Percentiles rank a stretch among this genome's conserved stretches.
Evolutionary conservation across 805 yeast genomes (phyloP).

Genomic region (Metschnikowia vanudenii): DNA sequence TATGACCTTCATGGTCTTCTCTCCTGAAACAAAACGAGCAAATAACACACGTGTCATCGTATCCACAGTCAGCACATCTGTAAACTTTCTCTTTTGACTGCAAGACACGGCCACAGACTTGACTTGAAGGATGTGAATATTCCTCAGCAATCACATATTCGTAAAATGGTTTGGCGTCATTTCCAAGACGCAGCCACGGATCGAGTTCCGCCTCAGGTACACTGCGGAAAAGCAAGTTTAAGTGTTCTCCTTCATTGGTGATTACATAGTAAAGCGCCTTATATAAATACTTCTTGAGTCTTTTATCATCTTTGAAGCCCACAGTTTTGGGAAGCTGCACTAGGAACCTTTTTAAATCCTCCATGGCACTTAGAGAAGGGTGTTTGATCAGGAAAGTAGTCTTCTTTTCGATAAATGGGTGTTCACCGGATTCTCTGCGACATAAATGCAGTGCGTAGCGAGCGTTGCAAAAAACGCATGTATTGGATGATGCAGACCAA

Average conservation of each 20-base stretch:
- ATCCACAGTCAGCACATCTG: slow-evolving; percentile 73
- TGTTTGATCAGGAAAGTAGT: too few species aligned
- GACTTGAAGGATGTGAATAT: slow-evolving; percentile 50
- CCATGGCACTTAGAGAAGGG: not conserved
- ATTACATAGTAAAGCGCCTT: slow-evolving; percentile 31
- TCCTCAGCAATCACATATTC: not conserved
- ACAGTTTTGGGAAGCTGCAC: slow-evolving; percentile 11
- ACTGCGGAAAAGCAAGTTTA: slow-evolving; percentile 16
- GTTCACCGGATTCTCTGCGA: too few species aligned
- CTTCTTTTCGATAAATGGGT: too few species aligned
- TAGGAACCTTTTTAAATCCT: slow-evolving; percentile 5
- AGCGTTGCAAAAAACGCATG: too few species aligned
- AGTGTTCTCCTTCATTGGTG: slow-evolving; percentile 16
- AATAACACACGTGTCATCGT: slow-evolving; percentile 74
- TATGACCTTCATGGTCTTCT: slow-evolving; percentile 66
- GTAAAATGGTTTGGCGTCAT: slow-evolving; percentile 11
- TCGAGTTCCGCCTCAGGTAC: not conserved
- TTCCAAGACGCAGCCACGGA: slow-evolving; percentile 7
- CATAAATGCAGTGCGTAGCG: not conserved
- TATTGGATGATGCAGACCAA: too few species aligned
- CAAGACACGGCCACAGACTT: slow-evolving; percentile 68
- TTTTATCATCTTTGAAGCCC: slow-evolving; percentile 6
- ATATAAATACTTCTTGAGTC: slow-evolving; percentile 20
- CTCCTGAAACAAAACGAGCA: slow-evolving; percentile 72
- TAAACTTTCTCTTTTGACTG: slow-evolving; percentile 63